phyloP scores from a whole-genome alignment of 2,329 filamentous ascomycete species.

The Didymella segeticola region DNA sequence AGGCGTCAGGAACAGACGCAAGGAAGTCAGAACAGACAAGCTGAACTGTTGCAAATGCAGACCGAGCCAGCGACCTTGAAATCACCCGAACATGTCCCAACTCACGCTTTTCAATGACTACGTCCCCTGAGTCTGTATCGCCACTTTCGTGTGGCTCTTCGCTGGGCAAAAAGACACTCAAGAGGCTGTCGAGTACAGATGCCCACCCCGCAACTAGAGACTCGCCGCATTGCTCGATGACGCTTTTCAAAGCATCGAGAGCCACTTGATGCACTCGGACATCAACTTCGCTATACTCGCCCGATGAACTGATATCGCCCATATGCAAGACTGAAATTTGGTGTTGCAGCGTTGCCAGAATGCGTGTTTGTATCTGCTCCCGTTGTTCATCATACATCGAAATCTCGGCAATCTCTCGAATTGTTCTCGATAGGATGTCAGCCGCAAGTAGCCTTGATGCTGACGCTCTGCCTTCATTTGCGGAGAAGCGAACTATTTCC shows the following conservation, averaged over 20 bases:
- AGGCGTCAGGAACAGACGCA: constrained; percentile 69
- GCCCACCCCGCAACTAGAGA: constrained; percentile 83
- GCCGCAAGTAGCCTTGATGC: constrained; percentile 58
- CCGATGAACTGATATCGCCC: constrained; percentile 60
- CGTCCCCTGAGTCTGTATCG: neutral
- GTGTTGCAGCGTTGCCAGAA: constrained; percentile 70
- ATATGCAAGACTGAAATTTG: constrained; percentile 63
- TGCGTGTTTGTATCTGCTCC: constrained; percentile 70
- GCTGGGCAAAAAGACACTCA: constrained; percentile 69
- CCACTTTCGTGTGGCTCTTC: neutral
- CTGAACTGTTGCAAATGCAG: constrained; percentile 87
- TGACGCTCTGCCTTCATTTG: constrained; percentile 47
- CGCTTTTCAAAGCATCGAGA: constrained; percentile 78
- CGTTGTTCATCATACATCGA: constrained; percentile 56
- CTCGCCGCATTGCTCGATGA: constrained; percentile 90
- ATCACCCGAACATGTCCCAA: constrained; percentile 42
- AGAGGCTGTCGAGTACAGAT: constrained; percentile 82
- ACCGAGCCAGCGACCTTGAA: constrained; percentile 79
- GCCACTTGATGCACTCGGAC: constrained; percentile 81
- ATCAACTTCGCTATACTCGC: constrained; percentile 69
- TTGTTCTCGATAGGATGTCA: constrained; percentile 57
- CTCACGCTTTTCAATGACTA: neutral
- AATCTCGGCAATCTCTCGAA: constrained; percentile 56
- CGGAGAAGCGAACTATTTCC: constrained; percentile 59
- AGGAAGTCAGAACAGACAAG: constrained; percentile 96